Evolutionary conservation across 345 rosid genomes (phyloP).

Genomic region (Sisymbrium altissimum): DNA sequence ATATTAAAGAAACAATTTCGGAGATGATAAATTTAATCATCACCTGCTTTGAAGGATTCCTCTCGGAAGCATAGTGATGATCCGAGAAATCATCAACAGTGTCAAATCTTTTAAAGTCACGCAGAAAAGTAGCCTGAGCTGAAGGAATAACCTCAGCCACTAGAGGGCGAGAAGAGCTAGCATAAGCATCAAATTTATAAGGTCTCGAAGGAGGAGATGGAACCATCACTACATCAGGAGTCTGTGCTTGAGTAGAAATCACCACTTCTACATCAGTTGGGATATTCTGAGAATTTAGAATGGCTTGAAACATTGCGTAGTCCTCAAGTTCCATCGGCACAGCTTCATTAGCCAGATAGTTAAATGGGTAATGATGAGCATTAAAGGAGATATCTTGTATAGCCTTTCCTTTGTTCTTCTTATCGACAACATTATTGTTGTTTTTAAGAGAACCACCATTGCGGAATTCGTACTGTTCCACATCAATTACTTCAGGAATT

Average conservation of each 20-base stretch:
- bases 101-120: constrained; percentile 62
- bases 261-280: constrained; percentile 66
- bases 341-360: constrained; percentile 23
- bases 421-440: background rate
- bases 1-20: background rate
- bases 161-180: constrained; percentile 6
- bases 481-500: no score
- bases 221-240: background rate
- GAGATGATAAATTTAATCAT: background rate
- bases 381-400: constrained; percentile 24
- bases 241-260: no score
- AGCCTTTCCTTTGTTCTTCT: constrained; percentile 60
- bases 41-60: constrained; percentile 50
- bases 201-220: background rate
- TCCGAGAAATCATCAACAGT: constrained; percentile 65
- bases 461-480: no score
- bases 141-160: constrained; percentile 1
- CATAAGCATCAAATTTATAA: constrained; percentile 1
- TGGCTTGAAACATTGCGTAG: constrained; percentile 46
- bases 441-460: no score
- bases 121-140: constrained; percentile 41
- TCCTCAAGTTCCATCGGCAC: constrained; percentile 38
- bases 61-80: constrained; percentile 48
- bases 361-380: background rate
- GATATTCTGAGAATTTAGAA: constrained; percentile 48